Percentiles rank a stretch among this genome's conserved stretches.
phyloP scores from a whole-genome alignment of 78 protist genomes.

The Isochrysis galbana region DNA sequence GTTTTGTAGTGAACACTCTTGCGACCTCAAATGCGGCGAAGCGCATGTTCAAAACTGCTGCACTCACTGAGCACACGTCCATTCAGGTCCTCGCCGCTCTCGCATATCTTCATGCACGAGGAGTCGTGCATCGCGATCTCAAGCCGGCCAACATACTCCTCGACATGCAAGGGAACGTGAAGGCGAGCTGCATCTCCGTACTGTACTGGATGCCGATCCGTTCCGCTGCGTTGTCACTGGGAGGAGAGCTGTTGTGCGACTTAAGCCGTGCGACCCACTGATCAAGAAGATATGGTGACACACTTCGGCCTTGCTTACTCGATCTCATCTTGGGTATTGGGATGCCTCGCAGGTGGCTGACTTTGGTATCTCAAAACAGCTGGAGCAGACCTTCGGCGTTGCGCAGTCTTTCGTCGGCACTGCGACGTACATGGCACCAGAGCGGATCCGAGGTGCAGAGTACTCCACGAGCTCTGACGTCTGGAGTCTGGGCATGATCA shows the following conservation, averaged over 20 bases:
- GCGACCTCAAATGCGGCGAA: not conserved
- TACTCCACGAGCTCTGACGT: slow-evolving; percentile 73
- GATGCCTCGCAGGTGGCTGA: not conserved
- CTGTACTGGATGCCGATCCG: not conserved
- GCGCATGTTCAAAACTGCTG: not conserved
- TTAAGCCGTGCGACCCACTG: no score
- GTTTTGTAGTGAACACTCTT: not conserved
- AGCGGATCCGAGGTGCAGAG: slow-evolving; percentile 50
- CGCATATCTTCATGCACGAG: not conserved
- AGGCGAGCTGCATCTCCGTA: not conserved
- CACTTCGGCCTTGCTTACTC: not conserved
- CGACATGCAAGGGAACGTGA: not conserved
- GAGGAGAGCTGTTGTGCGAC: no score
- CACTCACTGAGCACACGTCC: no score
- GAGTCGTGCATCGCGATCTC: slow-evolving; percentile 21
- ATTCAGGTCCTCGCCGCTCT: not conserved
- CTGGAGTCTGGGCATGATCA: slow-evolving; percentile 76
- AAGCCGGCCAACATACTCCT: slow-evolving; percentile 31
- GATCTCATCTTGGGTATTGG: not conserved
- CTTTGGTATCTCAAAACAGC: slow-evolving; percentile 12
- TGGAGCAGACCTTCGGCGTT: not conserved
- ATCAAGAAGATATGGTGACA: not conserved
- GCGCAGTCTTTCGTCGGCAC: slow-evolving; percentile 43
- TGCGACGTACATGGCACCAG: slow-evolving; percentile 33
- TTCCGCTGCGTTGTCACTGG: no score